Percentiles rank a stretch among this genome's conserved stretches.
Evolutionary conservation across 2,329 filamentous ascomycete species (phyloP).

Genomic region (Raffaelea ambrosiae): DNA sequence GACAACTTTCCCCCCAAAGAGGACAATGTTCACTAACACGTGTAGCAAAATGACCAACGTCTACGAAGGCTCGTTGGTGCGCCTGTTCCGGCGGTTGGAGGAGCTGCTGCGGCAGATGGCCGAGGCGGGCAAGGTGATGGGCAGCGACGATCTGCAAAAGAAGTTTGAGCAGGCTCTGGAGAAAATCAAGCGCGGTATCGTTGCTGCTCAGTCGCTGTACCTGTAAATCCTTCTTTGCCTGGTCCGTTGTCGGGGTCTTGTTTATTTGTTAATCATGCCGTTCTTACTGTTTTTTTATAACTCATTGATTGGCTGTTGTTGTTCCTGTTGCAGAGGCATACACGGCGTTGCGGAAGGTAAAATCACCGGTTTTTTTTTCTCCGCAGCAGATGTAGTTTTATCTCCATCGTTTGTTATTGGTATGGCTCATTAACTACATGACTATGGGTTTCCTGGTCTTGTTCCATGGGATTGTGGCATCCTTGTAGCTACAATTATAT

Average conservation of each 20-base stretch:
- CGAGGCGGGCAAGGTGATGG: constrained; percentile 95
- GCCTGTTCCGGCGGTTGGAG: constrained; percentile 89
- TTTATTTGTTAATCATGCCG: too few relatives aligned
- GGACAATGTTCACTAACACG: constrained; percentile 9
- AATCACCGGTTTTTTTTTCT: neutral
- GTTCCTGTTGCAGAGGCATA: too few relatives aligned
- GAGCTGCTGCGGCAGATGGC: constrained; percentile 92
- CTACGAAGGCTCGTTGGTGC: constrained; percentile 93
- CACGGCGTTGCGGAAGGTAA: too few relatives aligned
- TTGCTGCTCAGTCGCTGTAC: constrained; percentile 89
- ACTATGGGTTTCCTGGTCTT: too few relatives aligned
- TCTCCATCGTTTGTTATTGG: too few relatives aligned
- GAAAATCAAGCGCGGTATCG: constrained; percentile 87
- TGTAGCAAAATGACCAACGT: constrained; percentile 94
- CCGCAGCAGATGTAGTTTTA: too few relatives aligned
- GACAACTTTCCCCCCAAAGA: too few relatives aligned
- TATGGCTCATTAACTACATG: too few relatives aligned
- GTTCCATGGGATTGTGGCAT: too few relatives aligned
- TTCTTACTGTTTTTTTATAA: neutral
- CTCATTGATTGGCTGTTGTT: neutral
- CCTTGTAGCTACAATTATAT: too few relatives aligned
- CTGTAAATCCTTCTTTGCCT: too few relatives aligned
- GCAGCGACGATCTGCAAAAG: constrained; percentile 82
- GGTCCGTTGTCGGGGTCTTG: too few relatives aligned
- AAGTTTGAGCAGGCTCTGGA: constrained; percentile 83